These are phyloP conservation scores for Bimuria novae-zelandiae DNA, from an alignment of 2,329 filamentous ascomycete genomes.

Conservation along the genomic window DNA sequence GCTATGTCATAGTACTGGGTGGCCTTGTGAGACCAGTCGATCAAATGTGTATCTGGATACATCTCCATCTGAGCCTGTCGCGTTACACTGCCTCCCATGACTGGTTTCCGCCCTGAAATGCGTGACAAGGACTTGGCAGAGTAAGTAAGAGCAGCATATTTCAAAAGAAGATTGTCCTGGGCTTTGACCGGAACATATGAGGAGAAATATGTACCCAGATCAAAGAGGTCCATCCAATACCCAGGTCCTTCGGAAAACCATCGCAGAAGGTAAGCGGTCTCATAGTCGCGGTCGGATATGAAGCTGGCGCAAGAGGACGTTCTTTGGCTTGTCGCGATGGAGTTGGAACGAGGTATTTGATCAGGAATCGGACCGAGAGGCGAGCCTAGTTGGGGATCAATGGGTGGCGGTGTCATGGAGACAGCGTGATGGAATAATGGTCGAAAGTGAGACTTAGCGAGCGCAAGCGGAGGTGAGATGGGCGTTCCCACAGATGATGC, in stretches of 20 bases:
- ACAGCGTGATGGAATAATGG: constrained; percentile 53
- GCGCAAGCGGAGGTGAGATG: constrained; percentile 50
- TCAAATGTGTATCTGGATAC: constrained; percentile 52
- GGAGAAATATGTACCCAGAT: constrained; percentile 63
- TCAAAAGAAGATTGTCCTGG: constrained; percentile 54
- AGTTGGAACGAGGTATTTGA: constrained; percentile 30
- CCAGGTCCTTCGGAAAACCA: constrained; percentile 65
- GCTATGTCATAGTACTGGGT: constrained; percentile 65
- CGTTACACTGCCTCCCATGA: constrained; percentile 54
- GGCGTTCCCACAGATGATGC: constrained; percentile 36
- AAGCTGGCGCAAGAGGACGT: constrained; percentile 27
- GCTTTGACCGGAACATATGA: constrained; percentile 64
- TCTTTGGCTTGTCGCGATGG: constrained; percentile 28
- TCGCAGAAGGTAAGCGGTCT: constrained; percentile 63
- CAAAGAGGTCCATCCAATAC: constrained; percentile 64
- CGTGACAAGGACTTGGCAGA: constrained; percentile 65
- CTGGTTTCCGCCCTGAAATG: constrained; percentile 57
- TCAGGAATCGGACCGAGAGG: constrained; percentile 34
- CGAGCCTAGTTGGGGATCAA: constrained; percentile 41
- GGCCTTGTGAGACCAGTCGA: constrained; percentile 65
- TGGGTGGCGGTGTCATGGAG: constrained; percentile 38
- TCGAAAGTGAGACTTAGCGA: constrained; percentile 57
- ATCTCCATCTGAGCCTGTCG: constrained; percentile 58
- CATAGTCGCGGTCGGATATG: constrained; percentile 52
- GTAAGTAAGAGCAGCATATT: constrained; percentile 63